A percentile compares a stretch with the other conserved stretches of the same genome.
These are phyloP conservation scores for Aureobasidium sp. DNA, from an alignment of 2,329 filamentous ascomycete genomes.

Conservation along the genomic window DNA sequence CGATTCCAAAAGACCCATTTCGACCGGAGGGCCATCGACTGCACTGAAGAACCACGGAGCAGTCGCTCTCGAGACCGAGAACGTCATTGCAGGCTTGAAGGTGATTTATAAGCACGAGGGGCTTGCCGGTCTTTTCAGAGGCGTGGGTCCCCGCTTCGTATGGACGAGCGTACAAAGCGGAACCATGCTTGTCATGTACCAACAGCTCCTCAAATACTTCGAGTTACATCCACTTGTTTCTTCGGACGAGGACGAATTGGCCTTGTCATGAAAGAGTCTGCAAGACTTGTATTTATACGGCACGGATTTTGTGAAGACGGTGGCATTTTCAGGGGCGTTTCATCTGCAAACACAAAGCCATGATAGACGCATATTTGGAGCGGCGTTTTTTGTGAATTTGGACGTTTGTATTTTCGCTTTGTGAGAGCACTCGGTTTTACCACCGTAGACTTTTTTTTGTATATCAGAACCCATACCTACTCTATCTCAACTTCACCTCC, in stretches of 20 bases:
- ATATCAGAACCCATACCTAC: constrained; percentile 6
- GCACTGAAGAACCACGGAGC: constrained; percentile 72
- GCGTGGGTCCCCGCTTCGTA: constrained; percentile 82
- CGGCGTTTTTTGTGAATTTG: constrained; percentile 3
- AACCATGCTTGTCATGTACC: constrained; percentile 93
- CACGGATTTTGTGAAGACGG: neutral
- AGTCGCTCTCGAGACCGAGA: constrained; percentile 77
- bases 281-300: constrained; percentile 1
- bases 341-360: neutral
- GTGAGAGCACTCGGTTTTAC: neutral
- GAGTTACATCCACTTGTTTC: constrained; percentile 44
- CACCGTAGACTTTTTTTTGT: constrained; percentile 5
- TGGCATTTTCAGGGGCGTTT: constrained; percentile 10
- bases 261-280: constrained; percentile 16
- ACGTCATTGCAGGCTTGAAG: constrained; percentile 71
- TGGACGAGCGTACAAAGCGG: constrained; percentile 98
- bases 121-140: constrained; percentile 82
- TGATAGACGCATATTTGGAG: constrained; percentile 12
- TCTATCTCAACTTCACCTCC: neutral
- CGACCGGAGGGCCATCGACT: constrained; percentile 81
- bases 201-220: constrained; percentile 72
- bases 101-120: constrained; percentile 90
- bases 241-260: constrained; percentile 16
- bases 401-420: neutral
- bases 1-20: constrained; percentile 58